Base-by-base conservation (phyloP, 352 stramenopile genomes). In the Pythium chondricola region DNA sequence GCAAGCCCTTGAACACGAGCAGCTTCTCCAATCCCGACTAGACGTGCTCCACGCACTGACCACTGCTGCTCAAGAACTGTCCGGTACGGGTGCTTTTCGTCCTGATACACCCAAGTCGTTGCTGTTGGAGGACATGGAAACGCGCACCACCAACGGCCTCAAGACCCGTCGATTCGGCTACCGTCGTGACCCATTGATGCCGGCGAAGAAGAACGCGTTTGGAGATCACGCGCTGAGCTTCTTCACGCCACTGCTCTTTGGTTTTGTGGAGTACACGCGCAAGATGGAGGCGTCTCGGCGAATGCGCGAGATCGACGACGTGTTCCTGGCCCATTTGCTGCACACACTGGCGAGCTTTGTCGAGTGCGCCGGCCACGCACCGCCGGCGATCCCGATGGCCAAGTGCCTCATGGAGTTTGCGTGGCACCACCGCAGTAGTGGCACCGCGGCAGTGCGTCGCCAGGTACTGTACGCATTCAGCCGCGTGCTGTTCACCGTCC, bases 401-500 rank as follows among this genome's bases (percentile, higher is more conserved):
- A 87, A 86, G 43, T 71, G 65, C 18, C 51, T 90, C 30, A 43
- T 90, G 17, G 75, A 85, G 44, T 88, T 88, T 51, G 68, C 73
- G 30, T 91, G 72, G 76, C 58, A 57, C 31, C 62, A 88, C 45
- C 74, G 74, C 8, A 42, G 22, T 2, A 80, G 63, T 38, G 29
- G 35, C 0, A 65, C 62, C 21, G 76, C 79, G 9, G 71, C 73
- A 3, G 76, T 91, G 40, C 73, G 79, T 24, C 72, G 79, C 3
- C 79, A 91, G 44, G 79, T 91, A 25, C 40, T 88, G 17, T 91
- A 81, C 31, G 67, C 64, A 42, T 46, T 87, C n/a, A 88, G 79
- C 51, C 79, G 76, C 40, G 72, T 87, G 43, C 44, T 91, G 33
- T 48, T 91, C 2, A 72, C 86, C 3, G 68, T 74, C 17, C 67